Base-by-base conservation (phyloP, 1,139 yeast genomes). In the Candida sp. region DNA sequence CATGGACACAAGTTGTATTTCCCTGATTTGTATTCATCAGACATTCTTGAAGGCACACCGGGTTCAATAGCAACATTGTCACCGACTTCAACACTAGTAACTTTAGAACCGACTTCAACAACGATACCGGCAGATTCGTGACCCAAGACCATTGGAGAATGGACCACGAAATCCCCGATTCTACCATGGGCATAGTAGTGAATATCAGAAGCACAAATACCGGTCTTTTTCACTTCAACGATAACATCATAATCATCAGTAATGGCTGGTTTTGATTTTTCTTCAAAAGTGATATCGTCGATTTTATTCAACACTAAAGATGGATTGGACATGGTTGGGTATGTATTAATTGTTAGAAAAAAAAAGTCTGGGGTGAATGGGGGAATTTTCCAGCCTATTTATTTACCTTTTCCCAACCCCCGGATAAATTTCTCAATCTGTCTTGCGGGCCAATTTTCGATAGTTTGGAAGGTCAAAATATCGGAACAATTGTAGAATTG, bases 181-280 rank as follows among this genome's bases (percentile, higher is more conserved):
- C 75, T 75, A 23, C 96, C 96, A 52, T 84, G 86, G 40, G 82
- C 79, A 57, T 82, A 87, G 71, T 84, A 89, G 58, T 88, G 96
- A 49, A 87, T 85, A 61, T 87, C 96, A 4, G 90, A 82, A 4
- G 96, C 96, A 63, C 97, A 89, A 49, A 89, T 83, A 41, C 97
- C 97, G 0, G 96, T 89, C 41, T 66, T 64, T 59, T 82, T 82
- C 52, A 89, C 85, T 43, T 82, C 83, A 23, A 89, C 80, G 53
- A 85, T 77, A 38, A 89, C 96, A 49, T 81, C 86, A 53, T 79
- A 79, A 38, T 85, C 83, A 48, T 81, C 82, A 7, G 60, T 57
- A 49, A 86, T 68, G 52, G 68, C 66, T 9, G 96, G 96, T 32
- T 81, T 68, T 7, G 86, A 84, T 50, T 82, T 77, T 43, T 81